These are phyloP conservation scores for Lagenidium sp. DNA, from an alignment of 352 stramenopile species.

Conservation along the genomic window DNA sequence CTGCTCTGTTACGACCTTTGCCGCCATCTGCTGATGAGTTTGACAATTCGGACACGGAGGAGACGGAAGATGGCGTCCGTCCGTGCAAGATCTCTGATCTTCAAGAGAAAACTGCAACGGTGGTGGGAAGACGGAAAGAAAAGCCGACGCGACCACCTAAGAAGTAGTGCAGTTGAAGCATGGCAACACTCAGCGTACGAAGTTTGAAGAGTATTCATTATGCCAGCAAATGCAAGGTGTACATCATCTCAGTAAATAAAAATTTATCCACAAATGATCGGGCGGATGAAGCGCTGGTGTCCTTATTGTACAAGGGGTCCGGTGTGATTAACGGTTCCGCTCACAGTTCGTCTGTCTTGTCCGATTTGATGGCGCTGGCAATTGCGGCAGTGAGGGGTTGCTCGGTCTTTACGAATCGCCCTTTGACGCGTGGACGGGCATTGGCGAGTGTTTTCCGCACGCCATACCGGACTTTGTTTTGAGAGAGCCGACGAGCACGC, in stretches of 20 bases:
- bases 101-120: slow-evolving; percentile 65
- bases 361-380: slow-evolving; percentile 25
- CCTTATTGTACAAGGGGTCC: slow-evolving; percentile 5
- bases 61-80: slow-evolving; percentile 53
- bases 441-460: slow-evolving; percentile 78
- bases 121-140: slow-evolving; percentile 56
- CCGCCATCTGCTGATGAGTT: slow-evolving; percentile 66
- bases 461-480: slow-evolving; percentile 69
- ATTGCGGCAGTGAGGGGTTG: slow-evolving; percentile 59
- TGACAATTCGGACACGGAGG: slow-evolving; percentile 61
- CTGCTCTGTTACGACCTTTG: slow-evolving; percentile 29
- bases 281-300: no score
- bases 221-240: background rate
- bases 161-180: no score
- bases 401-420: slow-evolving; percentile 79
- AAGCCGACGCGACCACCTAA: slow-evolving; percentile 28
- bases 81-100: slow-evolving; percentile 72
- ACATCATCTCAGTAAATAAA: background rate
- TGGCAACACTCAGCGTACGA: no score
- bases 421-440: slow-evolving; percentile 64
- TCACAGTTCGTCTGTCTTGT: background rate
- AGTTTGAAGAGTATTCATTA: background rate
- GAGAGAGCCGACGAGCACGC: slow-evolving; percentile 55
- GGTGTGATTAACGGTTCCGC: slow-evolving; percentile 1
- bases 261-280: no score